Evolutionary conservation across 2,329 filamentous ascomycete genomes (phyloP).

Genomic region (Seiridium cupressi): DNA sequence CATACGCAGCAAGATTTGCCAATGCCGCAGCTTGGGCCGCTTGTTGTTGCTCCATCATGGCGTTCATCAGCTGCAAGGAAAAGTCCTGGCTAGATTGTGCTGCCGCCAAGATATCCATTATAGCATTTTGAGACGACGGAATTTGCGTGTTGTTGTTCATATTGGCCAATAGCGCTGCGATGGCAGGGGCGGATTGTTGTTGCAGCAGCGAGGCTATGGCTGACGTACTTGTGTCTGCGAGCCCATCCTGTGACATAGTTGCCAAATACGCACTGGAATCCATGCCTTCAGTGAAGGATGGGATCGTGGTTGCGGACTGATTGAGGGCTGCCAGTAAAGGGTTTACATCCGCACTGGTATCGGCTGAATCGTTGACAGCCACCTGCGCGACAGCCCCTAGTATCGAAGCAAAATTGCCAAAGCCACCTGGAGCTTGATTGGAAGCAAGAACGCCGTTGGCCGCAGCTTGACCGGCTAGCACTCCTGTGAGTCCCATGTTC

Average conservation of each 20-base stretch:
- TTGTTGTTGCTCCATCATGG: neutral
- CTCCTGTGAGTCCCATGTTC: no score
- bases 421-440: neutral
- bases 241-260: neutral
- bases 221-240: neutral
- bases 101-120: neutral
- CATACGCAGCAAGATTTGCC: neutral
- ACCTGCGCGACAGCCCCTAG: neutral
- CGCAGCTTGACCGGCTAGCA: neutral
- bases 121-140: neutral
- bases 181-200: neutral
- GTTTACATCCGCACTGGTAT: neutral
- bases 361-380: neutral
- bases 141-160: neutral
- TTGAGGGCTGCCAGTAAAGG: neutral
- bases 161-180: neutral
- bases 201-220: neutral
- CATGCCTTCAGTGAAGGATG: neutral
- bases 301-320: neutral
- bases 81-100: neutral
- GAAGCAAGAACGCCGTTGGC: neutral
- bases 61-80: neutral
- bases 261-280: neutral
- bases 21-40: neutral
- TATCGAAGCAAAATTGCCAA: neutral